phyloP scores from a whole-genome alignment of 2,329 filamentous ascomycete species.

The Sclerotinia sclerotiorum region DNA sequence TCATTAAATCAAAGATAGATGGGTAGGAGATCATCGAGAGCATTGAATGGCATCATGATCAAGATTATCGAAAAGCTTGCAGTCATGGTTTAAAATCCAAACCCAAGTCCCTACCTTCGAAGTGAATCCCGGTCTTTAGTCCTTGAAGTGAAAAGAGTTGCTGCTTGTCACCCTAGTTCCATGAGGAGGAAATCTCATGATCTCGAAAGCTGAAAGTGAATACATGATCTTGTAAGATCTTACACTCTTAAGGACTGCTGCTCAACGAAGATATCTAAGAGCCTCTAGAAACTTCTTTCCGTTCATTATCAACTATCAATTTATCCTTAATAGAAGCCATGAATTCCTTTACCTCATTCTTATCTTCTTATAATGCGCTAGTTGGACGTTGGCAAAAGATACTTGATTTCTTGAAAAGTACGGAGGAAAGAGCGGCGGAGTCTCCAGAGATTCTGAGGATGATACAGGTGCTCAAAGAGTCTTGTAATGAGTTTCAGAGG shows the following conservation, averaged over 20 bases:
- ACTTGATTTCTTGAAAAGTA: neutral
- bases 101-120: neutral
- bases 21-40: neutral
- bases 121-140: neutral
- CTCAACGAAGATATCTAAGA: neutral
- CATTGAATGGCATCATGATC: neutral
- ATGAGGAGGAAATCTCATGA: neutral
- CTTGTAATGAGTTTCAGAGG: neutral
- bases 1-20: too few relatives aligned
- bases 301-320: accelerated
- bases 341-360: neutral
- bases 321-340: neutral
- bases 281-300: accelerated
- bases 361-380: neutral
- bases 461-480: neutral
- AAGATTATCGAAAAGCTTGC: neutral
- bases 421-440: neutral
- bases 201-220: neutral
- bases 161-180: neutral
- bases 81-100: neutral
- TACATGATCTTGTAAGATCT: neutral
- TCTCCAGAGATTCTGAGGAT: neutral
- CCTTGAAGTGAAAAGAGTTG: neutral
- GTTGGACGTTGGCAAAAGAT: neutral
- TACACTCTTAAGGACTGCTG: neutral